These are phyloP conservation scores for Cercophora sp. DNA, from an alignment of 495 filamentous ascomycete genomes.

Conservation along the genomic window DNA sequence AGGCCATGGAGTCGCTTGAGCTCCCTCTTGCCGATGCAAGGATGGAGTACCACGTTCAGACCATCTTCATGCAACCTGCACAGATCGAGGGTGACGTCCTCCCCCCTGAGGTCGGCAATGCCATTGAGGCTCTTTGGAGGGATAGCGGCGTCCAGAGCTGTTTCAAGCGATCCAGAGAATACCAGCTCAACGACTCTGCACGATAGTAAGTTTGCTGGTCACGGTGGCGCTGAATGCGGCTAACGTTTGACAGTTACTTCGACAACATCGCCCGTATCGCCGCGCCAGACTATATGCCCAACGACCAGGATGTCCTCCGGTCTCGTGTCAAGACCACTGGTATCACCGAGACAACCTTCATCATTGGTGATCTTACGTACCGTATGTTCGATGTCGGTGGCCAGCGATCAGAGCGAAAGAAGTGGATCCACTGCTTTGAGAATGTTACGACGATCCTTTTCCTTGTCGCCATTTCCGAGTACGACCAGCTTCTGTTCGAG, in stretches of 20 bases:
- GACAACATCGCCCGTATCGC: constrained; percentile 92
- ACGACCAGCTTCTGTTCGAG: constrained; percentile 97
- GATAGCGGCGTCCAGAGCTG: constrained; percentile 93
- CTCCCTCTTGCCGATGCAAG: constrained; percentile 80
- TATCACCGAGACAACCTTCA: constrained; percentile 98
- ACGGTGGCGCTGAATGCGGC: constrained; percentile 15
- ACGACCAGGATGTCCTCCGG: constrained; percentile 94
- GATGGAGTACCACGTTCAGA: constrained; percentile 91
- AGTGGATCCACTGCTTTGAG: constrained; percentile 99
- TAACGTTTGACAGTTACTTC: constrained; percentile 73
- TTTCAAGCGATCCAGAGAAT: constrained; percentile 92
- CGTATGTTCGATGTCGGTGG: constrained; percentile 99
- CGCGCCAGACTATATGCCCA: constrained; percentile 89
- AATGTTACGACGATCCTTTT: constrained; percentile 99
- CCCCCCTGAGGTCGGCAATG: constrained; percentile 88
- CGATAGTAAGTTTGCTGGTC: constrained; percentile 74
- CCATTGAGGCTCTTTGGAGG: constrained; percentile 90
- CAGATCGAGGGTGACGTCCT: constrained; percentile 95
- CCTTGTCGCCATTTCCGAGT: constrained; percentile 97
- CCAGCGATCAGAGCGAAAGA: constrained; percentile 98
- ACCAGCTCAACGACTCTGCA: constrained; percentile 95
- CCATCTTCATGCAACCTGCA: constrained; percentile 91
- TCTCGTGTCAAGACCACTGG: constrained; percentile 99
- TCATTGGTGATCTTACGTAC: constrained; percentile 95
- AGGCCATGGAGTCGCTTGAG: constrained; percentile 93